Percentiles rank a stretch among this genome's conserved stretches.
Evolutionary conservation across 2,329 filamentous ascomycete species (phyloP).

Genomic region (Fusarium transvaalense): DNA sequence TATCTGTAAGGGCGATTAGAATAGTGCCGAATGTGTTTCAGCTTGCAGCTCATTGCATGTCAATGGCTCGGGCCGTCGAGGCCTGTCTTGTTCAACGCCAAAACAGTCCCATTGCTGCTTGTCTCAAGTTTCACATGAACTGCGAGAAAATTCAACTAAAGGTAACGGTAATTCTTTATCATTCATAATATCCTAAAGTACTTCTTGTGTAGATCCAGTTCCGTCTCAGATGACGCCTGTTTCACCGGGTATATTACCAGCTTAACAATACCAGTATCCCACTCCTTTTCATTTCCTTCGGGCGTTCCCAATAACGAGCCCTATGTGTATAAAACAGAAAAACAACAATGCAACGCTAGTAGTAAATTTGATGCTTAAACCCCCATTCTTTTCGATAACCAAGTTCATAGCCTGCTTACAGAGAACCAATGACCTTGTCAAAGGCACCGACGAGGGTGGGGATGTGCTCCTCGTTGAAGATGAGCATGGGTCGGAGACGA

Average conservation of each 20-base stretch:
- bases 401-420: constrained; percentile 40
- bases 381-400: constrained; percentile 17
- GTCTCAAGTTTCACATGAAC: background rate
- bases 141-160: background rate
- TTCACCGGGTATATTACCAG: constrained; percentile 40
- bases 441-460: constrained; percentile 47
- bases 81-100: background rate
- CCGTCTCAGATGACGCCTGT: constrained; percentile 40
- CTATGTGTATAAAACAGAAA: constrained; percentile 13
- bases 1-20: constrained; percentile 4
- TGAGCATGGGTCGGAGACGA: constrained; percentile 81
- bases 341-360: constrained; percentile 47
- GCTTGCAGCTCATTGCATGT: background rate
- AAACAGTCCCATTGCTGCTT: background rate
- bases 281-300: constrained; percentile 20
- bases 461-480: constrained; percentile 80
- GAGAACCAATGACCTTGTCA: constrained; percentile 48
- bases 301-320: constrained; percentile 27
- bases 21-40: background rate
- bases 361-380: constrained; percentile 44
- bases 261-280: constrained; percentile 28
- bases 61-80: background rate
- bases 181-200: constrained; percentile 40
- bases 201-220: constrained; percentile 43
- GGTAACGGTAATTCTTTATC: constrained; percentile 29